Evolutionary conservation across 2,329 filamentous ascomycete species (phyloP), one percentile per base, ranked within the genome.

Genomic region (Fusarium pseudograminearum): DNA sequence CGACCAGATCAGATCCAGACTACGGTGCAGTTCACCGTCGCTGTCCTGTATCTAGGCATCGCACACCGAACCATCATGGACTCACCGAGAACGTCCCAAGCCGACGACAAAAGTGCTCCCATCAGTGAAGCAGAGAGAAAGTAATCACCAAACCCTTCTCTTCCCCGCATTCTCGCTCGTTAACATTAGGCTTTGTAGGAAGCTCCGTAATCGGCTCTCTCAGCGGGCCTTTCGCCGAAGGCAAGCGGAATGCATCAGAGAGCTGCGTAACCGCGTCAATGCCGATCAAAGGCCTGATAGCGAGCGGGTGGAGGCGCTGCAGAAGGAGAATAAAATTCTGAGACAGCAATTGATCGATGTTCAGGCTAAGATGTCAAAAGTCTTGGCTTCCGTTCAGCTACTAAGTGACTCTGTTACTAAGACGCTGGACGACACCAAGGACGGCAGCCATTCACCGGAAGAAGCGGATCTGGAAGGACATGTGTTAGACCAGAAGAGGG

Each of bases 211-310:
- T 44, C 76, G 76, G 15, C 67, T 78, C 2, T 77, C 76, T 0
- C 76, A 78, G 24, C 69, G 74, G n/a, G 76, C 76, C 0, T 78
- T 78, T 48, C 76, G 76, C 2, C 76, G 76, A 2, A 62, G 76
- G 20, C 75, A 76, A 36, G 75, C 72, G 4, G 75, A 78, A 53
- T 71, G 71, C 14, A 66, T 78, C 3, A 57, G 76, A 10, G 74
- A 78, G 36, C 59, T 78, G 0, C 69, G 68, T 4, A 76, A 52
- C 5, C 68, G 69, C 2, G 68, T 73, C 4, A 74, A 76, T 20
- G 58, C 63, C 1, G 67, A 68, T 2, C 66, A 76, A 26, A 63
- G 64, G 24, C 65, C 76, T 0, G 73, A 76, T 1, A 65, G 66
- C 26, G 76, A 76, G 57, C 63, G 71, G 0, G 45, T 78, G 0